A percentile compares a stretch with the other conserved stretches of the same genome.
Conservation (phyloP, 1,284 basidiomycete genomes). For the Apiotrichum brassicae region DNA sequence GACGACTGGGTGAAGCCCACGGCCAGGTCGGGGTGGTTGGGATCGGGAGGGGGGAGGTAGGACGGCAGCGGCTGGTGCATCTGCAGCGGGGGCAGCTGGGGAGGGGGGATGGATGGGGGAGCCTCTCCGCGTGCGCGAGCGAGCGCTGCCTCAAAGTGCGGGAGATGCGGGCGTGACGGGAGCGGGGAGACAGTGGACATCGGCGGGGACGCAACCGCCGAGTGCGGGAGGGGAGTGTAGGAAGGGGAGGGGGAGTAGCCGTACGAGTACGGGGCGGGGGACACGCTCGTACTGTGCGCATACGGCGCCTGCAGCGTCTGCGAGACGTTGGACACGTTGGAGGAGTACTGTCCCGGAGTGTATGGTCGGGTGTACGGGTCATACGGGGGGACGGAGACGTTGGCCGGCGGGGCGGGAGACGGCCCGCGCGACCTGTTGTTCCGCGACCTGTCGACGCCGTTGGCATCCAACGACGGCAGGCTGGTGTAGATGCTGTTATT, state of each 20-base stretch:
- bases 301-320: background rate
- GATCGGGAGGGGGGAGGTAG: constrained; percentile 36
- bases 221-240: background rate
- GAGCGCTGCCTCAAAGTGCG: constrained; percentile 39
- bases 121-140: constrained; percentile 22
- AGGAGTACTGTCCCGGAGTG: background rate
- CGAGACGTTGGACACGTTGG: background rate
- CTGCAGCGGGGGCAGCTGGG: background rate
- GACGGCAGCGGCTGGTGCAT: constrained; percentile 25
- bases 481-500: background rate
- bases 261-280: background rate
- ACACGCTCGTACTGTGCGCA: background rate
- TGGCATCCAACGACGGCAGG: constrained; percentile 1
- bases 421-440: background rate
- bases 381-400: constrained; percentile 10
- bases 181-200: background rate
- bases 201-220: background rate
- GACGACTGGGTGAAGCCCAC: constrained; percentile 30
- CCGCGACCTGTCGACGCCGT: constrained; percentile 1
- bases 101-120: background rate
- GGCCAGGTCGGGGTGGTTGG: constrained; percentile 38
- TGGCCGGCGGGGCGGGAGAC: constrained; percentile 3
- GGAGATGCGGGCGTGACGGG: constrained; percentile 12
- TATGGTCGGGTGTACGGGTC: constrained; percentile 5
- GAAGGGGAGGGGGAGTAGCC: background rate